A percentile compares a stretch with the other conserved stretches of the same genome.
These are phyloP conservation scores for Aeschynomene evenia DNA, from an alignment of 306 rosid genomes.

Conservation along the genomic window DNA sequence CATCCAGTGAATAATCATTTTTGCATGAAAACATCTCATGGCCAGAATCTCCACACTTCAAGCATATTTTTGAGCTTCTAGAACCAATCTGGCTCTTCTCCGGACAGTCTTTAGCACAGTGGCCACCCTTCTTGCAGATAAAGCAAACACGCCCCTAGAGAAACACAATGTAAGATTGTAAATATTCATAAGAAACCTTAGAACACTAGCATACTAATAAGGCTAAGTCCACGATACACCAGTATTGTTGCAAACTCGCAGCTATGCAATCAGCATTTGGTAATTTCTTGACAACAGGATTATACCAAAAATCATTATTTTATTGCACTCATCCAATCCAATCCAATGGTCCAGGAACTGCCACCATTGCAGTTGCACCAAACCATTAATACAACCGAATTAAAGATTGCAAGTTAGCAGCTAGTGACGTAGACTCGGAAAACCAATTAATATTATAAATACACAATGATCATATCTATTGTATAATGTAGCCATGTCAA, in stretches of 20 bases:
- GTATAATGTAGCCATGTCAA: not conserved
- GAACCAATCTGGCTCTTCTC: constrained; percentile 51
- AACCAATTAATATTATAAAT: not conserved
- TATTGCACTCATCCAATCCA: not conserved
- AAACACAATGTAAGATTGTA: not conserved
- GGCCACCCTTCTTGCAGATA: constrained; percentile 78
- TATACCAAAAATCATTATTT: not conserved
- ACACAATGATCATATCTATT: not conserved
- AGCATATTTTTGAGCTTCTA: constrained; percentile 48
- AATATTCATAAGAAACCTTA: not conserved
- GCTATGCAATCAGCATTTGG: not conserved
- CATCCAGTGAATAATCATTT: constrained; percentile 58
- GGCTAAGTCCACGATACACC: not conserved
- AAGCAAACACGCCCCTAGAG: constrained; percentile 68
- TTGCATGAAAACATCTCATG: constrained; percentile 88
- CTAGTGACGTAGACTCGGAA: not conserved
- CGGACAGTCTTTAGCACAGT: constrained; percentile 84
- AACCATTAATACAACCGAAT: not conserved
- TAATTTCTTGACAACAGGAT: not conserved
- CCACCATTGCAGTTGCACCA: not conserved
- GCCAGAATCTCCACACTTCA: constrained; percentile 80
- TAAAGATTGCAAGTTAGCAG: not conserved
- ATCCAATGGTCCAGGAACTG: not conserved
- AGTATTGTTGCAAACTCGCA: too few species aligned
- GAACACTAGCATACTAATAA: not conserved